Base-by-base conservation (phyloP, 345 rosid species). In the Brassica incana region DNA sequence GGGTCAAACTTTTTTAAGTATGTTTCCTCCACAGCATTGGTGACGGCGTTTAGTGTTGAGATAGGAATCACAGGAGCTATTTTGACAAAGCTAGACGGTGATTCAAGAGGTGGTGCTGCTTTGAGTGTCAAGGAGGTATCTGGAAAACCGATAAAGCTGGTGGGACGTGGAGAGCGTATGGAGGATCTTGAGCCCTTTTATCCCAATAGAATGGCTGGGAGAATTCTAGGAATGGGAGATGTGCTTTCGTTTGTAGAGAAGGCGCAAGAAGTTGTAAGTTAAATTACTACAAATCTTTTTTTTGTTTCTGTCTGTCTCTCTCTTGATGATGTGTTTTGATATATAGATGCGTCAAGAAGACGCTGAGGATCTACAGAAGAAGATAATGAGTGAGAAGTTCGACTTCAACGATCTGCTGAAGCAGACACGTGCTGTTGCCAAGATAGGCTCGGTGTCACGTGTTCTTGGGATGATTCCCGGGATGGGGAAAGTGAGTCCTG, bases 91-190 rank as follows among this genome's bases (percentile, higher is more conserved):
- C 86, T 95, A 77, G 98, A 93, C 76, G 98, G 98, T 20, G 99
- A 93, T 85, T 95, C 99, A 75, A 89, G 99, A 90, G 99, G 97
- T 76, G 98, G 99, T 61, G 98, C 99, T 58, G 99, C 99, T 82
- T 83, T 95, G 80, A 93, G 98, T 85, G 97, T 95, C 58, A 93
- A 93, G 84, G 99, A 95, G 99, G 98, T 95, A 65, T 93, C 99
- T 63, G 97, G 98, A 79, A 95, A 88, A 82, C 98, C 99, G 76
- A 93, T 95, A 69, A 95, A 95, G 76, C 92, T 93, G 80, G 98
- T 95, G 10, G 98, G 99, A 61, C 93, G 98, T 58, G 99, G 99
- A 85, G 99, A 95, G 81, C 79, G 95, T 27, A 89, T 95, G 89
- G 98, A 95, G 82, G 99, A 95, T 83, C 98, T 95, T 77, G 99